Base-by-base conservation (phyloP, 2,329 filamentous ascomycete species). In the Delphinella strobiligena region DNA sequence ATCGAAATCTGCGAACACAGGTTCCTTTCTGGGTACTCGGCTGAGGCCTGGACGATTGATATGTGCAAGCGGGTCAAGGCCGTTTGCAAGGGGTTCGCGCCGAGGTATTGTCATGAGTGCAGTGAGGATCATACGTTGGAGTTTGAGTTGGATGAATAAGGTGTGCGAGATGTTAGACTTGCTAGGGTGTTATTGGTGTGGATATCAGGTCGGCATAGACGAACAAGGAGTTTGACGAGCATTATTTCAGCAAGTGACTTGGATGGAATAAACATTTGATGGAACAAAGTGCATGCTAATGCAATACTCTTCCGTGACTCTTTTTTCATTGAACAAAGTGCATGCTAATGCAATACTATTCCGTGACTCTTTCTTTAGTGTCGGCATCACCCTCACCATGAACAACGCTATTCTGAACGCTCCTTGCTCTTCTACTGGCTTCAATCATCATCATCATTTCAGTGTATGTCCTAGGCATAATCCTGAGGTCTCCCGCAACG, bases 401-500 rank as follows among this genome's bases (percentile, higher is more conserved):
- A 41, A 49, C 46, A 34, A 59, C 45, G 22, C 62, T 67, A 34
- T 64, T 62, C 34, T 62, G 60, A 10, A 77, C 68, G 49, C 69
- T 66, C 38, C 67, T 60, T 3, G 71, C 73, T 42, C 75, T 58
- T 27, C 22, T 12, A 27, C 22, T 12, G 22, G 7, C 22, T 27
- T 27, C 22, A 12, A 27, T 64, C 55, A 76, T 80, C 54, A 75
- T 66, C 75, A 79, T 79, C 47, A 75, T 78, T 48, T 79, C 75
- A 1, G 68, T 66, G 49, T 79, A 80, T 10, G 66, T 72, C 53
- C 69, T 64, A 3, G 80, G 80, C 64, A 82, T 74, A 15, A 83
- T 73, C 50, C 75, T 70, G 34, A 82, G 66, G 49, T 79, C 71
- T 51, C 68, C 73, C 40, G 77, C 71, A 2, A 82, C 76, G 39